Percentiles rank a stretch among this genome's conserved stretches.
Conservation (phyloP, 352 stramenopile genomes). For the Phytophthora pinifolia region DNA sequence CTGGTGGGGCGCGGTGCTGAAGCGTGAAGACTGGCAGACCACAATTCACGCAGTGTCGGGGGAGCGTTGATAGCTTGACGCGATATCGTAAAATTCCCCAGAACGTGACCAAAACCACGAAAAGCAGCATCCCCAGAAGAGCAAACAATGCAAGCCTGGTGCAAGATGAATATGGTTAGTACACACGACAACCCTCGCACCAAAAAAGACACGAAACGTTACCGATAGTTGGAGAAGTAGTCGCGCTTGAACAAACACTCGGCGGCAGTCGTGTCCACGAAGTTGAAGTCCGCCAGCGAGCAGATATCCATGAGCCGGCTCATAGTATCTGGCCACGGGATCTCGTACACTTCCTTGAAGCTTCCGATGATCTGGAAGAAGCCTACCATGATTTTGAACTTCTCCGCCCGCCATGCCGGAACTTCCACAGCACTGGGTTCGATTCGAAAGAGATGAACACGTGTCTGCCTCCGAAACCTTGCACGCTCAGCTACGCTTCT, state of each 20-base stretch:
- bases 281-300: constrained; percentile 65
- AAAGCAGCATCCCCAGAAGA: constrained; percentile 40
- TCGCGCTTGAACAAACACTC: constrained; percentile 66
- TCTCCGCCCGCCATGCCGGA: constrained; percentile 52
- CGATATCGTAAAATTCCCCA: constrained; percentile 64
- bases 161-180: background rate
- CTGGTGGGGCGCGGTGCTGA: constrained; percentile 28
- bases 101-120: constrained; percentile 36
- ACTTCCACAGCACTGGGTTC: constrained; percentile 18
- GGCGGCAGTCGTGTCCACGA: constrained; percentile 62
- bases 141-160: constrained; percentile 43
- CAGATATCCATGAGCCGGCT: constrained; percentile 67
- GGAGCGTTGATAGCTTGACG: constrained; percentile 51
- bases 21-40: constrained; percentile 61
- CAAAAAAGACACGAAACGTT: background rate
- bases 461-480: constrained; percentile 1
- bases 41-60: constrained; percentile 59
- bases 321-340: constrained; percentile 63
- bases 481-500: constrained; percentile 4
- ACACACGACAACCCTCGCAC: background rate
- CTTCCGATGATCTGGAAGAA: constrained; percentile 79
- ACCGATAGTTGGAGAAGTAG: constrained; percentile 70
- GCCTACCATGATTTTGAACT: constrained; percentile 78
- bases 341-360: constrained; percentile 77
- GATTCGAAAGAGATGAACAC: constrained; percentile 43